Conservation (phyloP, 2,329 filamentous ascomycete genomes). For the Colletotrichum tamarilloi region DNA sequence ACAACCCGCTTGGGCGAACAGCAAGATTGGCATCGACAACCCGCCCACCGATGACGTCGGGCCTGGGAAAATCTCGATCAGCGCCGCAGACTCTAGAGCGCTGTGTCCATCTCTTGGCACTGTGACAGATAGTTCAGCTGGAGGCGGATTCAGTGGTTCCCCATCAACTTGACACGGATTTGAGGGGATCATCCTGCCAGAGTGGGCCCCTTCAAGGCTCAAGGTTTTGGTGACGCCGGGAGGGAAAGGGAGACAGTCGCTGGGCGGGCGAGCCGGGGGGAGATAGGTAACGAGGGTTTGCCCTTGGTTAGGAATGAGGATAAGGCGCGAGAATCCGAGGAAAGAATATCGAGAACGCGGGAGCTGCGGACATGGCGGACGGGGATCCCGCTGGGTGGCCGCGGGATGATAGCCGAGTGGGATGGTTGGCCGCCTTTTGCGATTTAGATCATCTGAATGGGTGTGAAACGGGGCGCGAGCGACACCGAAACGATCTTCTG, state of each 20-base stretch:
- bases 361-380: neutral
- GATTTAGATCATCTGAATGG: neutral
- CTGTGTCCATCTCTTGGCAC: neutral
- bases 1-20: neutral
- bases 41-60: conserved; percentile 26
- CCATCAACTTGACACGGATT: conserved; percentile 33
- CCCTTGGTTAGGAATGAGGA: no score
- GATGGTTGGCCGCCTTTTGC: neutral
- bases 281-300: neutral
- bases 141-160: conserved; percentile 8
- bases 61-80: conserved; percentile 13
- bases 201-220: neutral
- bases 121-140: conserved; percentile 2
- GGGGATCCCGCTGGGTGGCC: neutral
- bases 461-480: neutral
- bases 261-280: neutral
- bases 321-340: neutral
- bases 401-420: neutral
- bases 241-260: neutral
- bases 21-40: conserved; percentile 13
- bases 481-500: neutral
- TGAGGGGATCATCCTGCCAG: conserved; percentile 12
- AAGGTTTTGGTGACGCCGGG: neutral
- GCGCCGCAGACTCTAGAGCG: neutral
- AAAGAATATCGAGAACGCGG: neutral